Evolutionary conservation across 768 basidiomycete species (phyloP).

Genomic region (Coprinopsis sp.): DNA sequence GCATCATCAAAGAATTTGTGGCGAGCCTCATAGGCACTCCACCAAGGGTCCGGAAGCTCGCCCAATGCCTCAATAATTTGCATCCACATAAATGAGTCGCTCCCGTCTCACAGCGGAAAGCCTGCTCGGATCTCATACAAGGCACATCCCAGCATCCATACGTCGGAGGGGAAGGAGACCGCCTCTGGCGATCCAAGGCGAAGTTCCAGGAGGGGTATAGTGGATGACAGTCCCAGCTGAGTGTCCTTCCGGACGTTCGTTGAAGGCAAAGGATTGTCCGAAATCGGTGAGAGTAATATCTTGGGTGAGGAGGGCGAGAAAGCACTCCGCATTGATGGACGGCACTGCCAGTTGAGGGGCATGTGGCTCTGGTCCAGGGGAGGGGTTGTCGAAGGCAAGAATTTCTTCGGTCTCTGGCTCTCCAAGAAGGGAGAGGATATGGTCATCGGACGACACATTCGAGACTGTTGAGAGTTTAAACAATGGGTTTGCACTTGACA

Average conservation of each 20-base stretch:
- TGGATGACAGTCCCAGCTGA: slow-evolving; percentile 25
- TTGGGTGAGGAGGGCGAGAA: slow-evolving; percentile 27
- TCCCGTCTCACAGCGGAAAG: slow-evolving; percentile 33
- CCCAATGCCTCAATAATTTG: slow-evolving; percentile 34
- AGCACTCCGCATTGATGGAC: slow-evolving; percentile 19
- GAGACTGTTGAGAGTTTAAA: slow-evolving; percentile 24
- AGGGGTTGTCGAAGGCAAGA: slow-evolving; percentile 17
- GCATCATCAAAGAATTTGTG: slow-evolving; percentile 33
- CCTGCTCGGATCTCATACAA: slow-evolving; percentile 42
- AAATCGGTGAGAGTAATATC: slow-evolving; percentile 31
- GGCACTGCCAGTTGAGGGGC: slow-evolving; percentile 26
- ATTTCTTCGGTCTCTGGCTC: slow-evolving; percentile 28
- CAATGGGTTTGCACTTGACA: slow-evolving; percentile 36
- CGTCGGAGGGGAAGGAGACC: slow-evolving; percentile 25
- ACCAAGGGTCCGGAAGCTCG: slow-evolving; percentile 39
- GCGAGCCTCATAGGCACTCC: slow-evolving; percentile 27
- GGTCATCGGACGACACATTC: slow-evolving; percentile 28
- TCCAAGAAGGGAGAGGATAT: slow-evolving; percentile 28
- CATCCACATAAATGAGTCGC: slow-evolving; percentile 25
- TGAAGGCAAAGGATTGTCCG: slow-evolving; percentile 29
- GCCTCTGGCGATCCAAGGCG: slow-evolving; percentile 31
- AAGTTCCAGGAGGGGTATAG: slow-evolving; percentile 33
- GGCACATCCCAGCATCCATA: slow-evolving; percentile 39
- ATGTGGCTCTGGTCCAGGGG: slow-evolving; percentile 22
- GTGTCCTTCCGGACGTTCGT: slow-evolving; percentile 23